Base-by-base conservation (phyloP, 306 rosid genomes). In the Glycine tomentella region DNA sequence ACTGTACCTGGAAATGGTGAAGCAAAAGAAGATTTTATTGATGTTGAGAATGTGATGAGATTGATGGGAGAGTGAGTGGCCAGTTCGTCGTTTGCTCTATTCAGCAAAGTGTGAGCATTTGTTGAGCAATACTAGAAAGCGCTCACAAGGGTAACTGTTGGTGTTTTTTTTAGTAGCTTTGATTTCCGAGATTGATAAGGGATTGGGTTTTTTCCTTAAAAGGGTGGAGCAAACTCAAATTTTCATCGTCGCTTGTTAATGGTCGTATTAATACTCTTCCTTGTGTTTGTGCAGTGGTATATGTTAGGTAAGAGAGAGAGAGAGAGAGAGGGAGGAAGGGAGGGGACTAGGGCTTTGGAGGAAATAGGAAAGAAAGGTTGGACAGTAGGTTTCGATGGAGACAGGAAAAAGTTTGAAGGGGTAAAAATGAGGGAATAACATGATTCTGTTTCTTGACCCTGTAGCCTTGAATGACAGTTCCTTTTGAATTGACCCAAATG, bases 391-490 rank as follows among this genome's bases (percentile, higher is more conserved):
- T 78, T 76, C 58, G 87, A 83, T 76, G 63, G 85, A 80, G 84
- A 83, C 92, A 81, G 87, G 82, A 88, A 86, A 87, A 85, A 81
- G 89, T 70, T 85, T 44, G 75, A 64, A 83, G 80, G 74, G 85
- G 84, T 65, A 81, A 90, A 85, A 84, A 71, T 78, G 58, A 81
- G 85, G 81, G 87, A 89, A 87, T 82, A 87, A 84, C 91, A 90
- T 89, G 94, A 85, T 90, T 88, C 88, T 84, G 83, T 84, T 80
- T 90, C 86, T 81, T 82, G 80, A 84, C 87, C 72, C 80, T 75
- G 90, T 79, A 83, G 84, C 71, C 64, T 86, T 86, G 95, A 93
- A 83, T 90, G 95, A 87, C 93, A 84, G 87, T 81, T 91, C 92
- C 79, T 87, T 67, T 7, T n/a, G 4, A 61, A 62, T 40, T 82